Base-by-base conservation (phyloP, 1,139 yeast genomes). In the Yamadazyma kanchanaburiensis region DNA sequence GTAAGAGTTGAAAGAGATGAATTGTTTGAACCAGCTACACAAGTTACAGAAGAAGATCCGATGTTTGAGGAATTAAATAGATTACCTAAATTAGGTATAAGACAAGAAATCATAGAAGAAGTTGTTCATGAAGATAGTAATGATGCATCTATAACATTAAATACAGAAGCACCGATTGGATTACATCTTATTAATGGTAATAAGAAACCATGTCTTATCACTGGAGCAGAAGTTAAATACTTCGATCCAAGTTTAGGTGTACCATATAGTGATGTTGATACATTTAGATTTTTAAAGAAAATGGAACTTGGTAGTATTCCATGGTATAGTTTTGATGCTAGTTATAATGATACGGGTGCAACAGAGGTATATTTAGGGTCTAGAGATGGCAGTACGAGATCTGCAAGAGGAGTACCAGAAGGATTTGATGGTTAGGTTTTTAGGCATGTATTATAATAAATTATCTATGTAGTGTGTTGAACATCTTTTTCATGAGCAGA, bases 361-460 rank as follows among this genome's bases (percentile, higher is more conserved):
- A 70, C 74, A 1, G 72, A 66, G 39, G 40, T 67, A 9, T 81
- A 81, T 46, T 71, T 81, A 24, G 78, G 77, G 19, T 63, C 74
- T 11, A 65, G 81, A 36, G 70, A 70, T 23, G 69, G 72, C 9
- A 63, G 60, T 24, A 42, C 45, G 9, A 63, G 74, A 26, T 89
- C 80, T 42, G 96, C 96, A 0, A 72, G 73, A 38, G 96, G 95
- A 4, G 96, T 88, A 4, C 97, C 97, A 0, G 82, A 80, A 31
- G 94, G 94, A 3, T 87, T 87, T 57, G 71, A 54, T 29, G 47
- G 41, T 21, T 48, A 25, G 25, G 19, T 14, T 28, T 13, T 21
- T 30, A 23, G 25, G 22, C 24, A 17, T 27, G 20, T 17, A 17
- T 7, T 10, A 17, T 17, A 17, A 10, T 7, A 7, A 10, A 24